Base-by-base conservation (phyloP, 306 rosid genomes). In the Rosa chinensis region DNA sequence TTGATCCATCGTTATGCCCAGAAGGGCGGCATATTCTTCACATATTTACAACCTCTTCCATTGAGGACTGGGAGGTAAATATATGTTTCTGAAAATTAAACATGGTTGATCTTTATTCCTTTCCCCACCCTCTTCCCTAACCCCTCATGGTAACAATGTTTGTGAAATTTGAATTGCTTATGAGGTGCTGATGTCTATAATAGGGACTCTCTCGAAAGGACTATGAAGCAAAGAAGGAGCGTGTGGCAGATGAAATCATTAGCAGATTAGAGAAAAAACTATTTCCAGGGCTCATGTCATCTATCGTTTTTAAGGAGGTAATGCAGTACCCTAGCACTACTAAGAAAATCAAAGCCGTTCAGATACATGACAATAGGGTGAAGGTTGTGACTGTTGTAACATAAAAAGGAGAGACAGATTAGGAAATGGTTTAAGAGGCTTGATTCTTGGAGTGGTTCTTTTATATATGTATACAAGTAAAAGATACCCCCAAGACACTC, bases 1-100 rank as follows among this genome's bases (percentile, higher is more conserved):
- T 95, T 62, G 99, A 95, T 85, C 40, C 96, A 45, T 90, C 99
- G 14, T 82, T 93, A 86, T 98, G 97, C 82, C 99, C 99, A 37
- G 86, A 86, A 76, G 98, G 98, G 43, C 87, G 64, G 43, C 98
- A 93, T 73, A 93, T 95, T 84, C 98, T 95, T 88, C 99, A 95
- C 83, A 88, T 95, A 55, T 95, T 95, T 86, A 93, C 99, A 18
- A 93, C 97, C 64, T 91, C 99, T 84, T 90, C 98, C 72, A 89
- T 95, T 40, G 96, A 89, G 50, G 98, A 92, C 83, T 95, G 99
- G 98, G 83, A 90, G 96, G 98, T 91, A 86, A 23, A 70, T 37
- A 81, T 53, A 68, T 78, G 74, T 63, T 53, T 5, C 64, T 78
- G 61, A 73, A 70, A 45, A 78, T 69, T 68, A 61, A 70, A 53